Evolutionary conservation across 2,329 filamentous ascomycete species (phyloP).

Genomic region (Alternaria conjuncta): DNA sequence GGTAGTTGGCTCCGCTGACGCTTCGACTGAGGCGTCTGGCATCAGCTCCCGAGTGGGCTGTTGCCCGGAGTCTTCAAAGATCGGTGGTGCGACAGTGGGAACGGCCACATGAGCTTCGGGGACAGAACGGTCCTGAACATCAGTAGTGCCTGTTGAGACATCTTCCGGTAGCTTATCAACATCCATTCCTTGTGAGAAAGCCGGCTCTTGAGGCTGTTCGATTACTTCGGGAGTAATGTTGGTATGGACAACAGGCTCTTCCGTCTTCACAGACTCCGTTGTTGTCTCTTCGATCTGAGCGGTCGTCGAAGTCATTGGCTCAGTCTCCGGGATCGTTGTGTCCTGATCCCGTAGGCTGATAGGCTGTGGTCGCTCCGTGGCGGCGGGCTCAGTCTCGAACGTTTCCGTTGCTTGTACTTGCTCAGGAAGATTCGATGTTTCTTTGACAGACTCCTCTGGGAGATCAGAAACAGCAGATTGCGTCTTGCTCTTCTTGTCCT

Average conservation of each 20-base stretch:
- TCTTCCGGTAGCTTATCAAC: neutral
- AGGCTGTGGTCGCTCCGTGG: neutral
- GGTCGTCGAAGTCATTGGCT: neutral
- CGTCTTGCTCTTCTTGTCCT: slow-evolving; percentile 37
- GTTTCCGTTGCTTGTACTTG: slow-evolving; percentile 1
- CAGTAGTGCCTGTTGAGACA: neutral
- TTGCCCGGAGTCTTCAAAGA: neutral
- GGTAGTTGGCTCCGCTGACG: neutral
- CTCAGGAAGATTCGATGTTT: neutral
- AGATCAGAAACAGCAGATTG: slow-evolving; percentile 16
- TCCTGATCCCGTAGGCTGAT: neutral
- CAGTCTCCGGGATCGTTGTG: neutral
- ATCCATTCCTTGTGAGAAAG: neutral
- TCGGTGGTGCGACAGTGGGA: neutral
- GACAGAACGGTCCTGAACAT: slow-evolving; percentile 1
- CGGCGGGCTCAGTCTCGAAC: neutral
- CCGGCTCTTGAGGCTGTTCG: neutral
- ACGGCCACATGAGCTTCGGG: neutral
- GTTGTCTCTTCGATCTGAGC: neutral
- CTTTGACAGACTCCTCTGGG: slow-evolving; percentile 2
- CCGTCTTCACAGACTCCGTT: neutral
- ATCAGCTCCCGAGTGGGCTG: neutral
- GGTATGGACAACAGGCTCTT: neutral
- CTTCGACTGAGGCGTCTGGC: neutral
- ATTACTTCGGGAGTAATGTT: neutral